These are phyloP conservation scores for Calocybe gambosa DNA, from an alignment of 1,284 basidiomycete species.

Conservation along the genomic window DNA sequence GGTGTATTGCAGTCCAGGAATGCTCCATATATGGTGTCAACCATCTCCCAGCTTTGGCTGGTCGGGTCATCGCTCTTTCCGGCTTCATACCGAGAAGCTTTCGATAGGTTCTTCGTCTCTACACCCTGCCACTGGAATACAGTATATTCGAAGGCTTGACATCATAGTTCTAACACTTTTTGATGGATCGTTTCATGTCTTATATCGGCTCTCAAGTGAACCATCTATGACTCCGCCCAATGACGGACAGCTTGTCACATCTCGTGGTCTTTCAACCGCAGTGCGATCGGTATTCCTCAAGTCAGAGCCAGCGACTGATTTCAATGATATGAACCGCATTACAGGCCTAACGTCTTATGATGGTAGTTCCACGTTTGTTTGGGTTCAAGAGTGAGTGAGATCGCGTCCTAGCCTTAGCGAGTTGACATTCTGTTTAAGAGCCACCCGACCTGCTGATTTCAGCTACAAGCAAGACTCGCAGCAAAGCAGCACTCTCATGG, in stretches of 20 bases:
- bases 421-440: constrained; percentile 31
- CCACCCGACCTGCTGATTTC: constrained; percentile 58
- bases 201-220: constrained; percentile 43
- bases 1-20: constrained; percentile 52
- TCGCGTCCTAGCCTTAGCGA: too few species aligned
- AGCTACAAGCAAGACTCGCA: constrained; percentile 74
- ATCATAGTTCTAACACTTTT: constrained; percentile 49
- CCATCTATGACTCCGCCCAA: constrained; percentile 31
- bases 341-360: constrained; percentile 55
- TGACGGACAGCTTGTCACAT: constrained; percentile 28
- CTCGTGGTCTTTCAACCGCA: constrained; percentile 40
- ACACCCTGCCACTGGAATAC: constrained; percentile 49
- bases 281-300: constrained; percentile 45
- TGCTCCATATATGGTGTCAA: constrained; percentile 47
- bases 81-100: constrained; percentile 39
- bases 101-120: constrained; percentile 56
- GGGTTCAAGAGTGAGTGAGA: constrained; percentile 59
- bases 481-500: constrained; percentile 54
- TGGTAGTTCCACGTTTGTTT: constrained; percentile 40
- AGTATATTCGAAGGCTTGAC: constrained; percentile 45
- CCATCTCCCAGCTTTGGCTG: constrained; percentile 28
- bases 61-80: constrained; percentile 40
- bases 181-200: constrained; percentile 64
- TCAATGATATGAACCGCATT: constrained; percentile 49
- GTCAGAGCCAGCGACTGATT: constrained; percentile 37